Conservation (phyloP, 495 filamentous ascomycete genomes). For the Zalerion maritima region DNA sequence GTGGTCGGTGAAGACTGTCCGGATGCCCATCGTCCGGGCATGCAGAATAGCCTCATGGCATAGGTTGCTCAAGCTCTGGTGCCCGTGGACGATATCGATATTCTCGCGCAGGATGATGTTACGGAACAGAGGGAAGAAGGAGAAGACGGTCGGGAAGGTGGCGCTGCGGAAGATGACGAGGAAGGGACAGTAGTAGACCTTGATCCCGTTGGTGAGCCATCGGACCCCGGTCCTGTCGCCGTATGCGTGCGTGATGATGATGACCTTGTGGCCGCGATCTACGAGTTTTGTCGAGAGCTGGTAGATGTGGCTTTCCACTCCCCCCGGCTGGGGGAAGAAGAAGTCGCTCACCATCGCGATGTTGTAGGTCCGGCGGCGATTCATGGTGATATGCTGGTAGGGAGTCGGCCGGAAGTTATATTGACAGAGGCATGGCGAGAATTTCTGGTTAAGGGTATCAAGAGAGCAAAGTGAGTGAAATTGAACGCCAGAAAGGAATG, state of each 20-base stretch:
- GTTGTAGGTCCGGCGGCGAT: conserved; percentile 43
- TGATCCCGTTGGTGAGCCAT: conserved; percentile 93
- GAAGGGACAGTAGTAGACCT: conserved; percentile 95
- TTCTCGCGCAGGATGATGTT: conserved; percentile 88
- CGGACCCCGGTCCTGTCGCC: conserved; percentile 81
- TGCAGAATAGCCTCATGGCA: conserved; percentile 94
- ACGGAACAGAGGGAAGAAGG: conserved; percentile 91
- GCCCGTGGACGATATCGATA: conserved; percentile 95
- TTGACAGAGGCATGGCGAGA: too few relatives aligned
- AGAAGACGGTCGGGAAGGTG: conserved; percentile 96
- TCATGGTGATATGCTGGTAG: conserved; percentile 18
- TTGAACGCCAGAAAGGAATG: too few relatives aligned
- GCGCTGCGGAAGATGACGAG: conserved; percentile 86
- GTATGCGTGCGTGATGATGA: conserved; percentile 96
- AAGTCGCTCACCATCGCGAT: conserved; percentile 93
- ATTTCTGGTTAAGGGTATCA: too few relatives aligned
- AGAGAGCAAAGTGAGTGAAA: too few relatives aligned
- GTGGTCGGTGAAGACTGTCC: conserved; percentile 94
- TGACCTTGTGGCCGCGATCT: conserved; percentile 93
- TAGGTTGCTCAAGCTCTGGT: conserved; percentile 78
- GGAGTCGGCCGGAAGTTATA: too few relatives aligned
- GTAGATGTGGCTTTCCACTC: conserved; percentile 96
- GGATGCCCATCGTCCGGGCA: conserved; percentile 87
- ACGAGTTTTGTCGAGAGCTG: conserved; percentile 92
- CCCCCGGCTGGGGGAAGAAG: conserved; percentile 95